Evolutionary conservation across 192 early-diverging fungal species (phyloP), one percentile per base, ranked within the genome.

Genomic region (Coemansia sp.): DNA sequence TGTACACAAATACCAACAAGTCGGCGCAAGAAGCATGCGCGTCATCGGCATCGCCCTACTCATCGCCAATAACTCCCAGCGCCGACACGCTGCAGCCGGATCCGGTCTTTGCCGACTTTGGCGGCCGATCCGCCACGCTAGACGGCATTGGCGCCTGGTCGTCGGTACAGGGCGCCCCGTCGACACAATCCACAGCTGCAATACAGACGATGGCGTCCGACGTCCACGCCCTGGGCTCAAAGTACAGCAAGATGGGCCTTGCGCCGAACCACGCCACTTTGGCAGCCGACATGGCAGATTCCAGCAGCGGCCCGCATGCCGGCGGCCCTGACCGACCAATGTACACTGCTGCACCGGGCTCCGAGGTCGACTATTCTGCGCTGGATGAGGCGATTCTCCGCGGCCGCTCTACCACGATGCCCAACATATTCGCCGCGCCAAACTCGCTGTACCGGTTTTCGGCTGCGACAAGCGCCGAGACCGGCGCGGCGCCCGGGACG

Each of bases 351-450:
- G 32, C 46, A 25, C 12, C 12, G 9, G 12, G 23, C n/a, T 44
- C 28, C 14, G 64, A 77, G 4, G 35, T 67, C 27, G 75, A 78
- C 55, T 78, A 71, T 33, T 52, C 75, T 1, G 65, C 61, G 65
- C 64, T 78, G n/a, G 75, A 78, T 25, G 75, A 78, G 48, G 75
- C 75, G 7, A 78, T 78, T 43, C 65, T 78, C 5, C 64, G 75
- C 25, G 75, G 67, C 22, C 68, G 75, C 48, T 78, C 75, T 10
- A 78, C 75, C 29, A 78, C 75, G 1, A 58, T 78, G 25, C 65
- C 75, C 16, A 68, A 78, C 32, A 78, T 78, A 28, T 71, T 78
- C 27, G 48, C 68, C 23, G 55, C 51, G 18, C 65, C 64, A 5
- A 71, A 68, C 23, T 54, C 75, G 14, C 35, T 58, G 3, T 60